These are phyloP conservation scores for Asterella californica DNA, from an alignment of 225 moss, liverwort and hornwort genomes.

Conservation along the genomic window DNA sequence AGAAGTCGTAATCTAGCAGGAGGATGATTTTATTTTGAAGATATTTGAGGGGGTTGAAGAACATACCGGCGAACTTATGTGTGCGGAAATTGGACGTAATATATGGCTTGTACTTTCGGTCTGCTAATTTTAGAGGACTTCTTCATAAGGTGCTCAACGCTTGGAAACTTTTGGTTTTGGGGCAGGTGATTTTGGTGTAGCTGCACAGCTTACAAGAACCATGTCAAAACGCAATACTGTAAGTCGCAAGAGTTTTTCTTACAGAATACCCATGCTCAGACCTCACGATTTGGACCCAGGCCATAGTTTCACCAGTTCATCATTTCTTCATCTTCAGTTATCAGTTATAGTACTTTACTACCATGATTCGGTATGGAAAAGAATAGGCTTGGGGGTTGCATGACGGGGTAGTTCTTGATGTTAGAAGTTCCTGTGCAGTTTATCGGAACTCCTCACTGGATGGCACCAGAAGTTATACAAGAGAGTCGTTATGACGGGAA, in stretches of 20 bases:
- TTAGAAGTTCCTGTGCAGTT: constrained; percentile 37
- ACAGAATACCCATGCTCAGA: not conserved
- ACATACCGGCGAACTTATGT: too few relatives aligned
- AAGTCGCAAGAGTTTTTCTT: not conserved
- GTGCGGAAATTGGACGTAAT: too few relatives aligned
- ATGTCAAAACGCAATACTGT: constrained; percentile 97
- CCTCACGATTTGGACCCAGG: not conserved
- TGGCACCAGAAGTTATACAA: constrained; percentile 99
- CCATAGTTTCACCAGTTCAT: not conserved
- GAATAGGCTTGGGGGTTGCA: not conserved
- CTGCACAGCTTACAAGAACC: constrained; percentile 94
- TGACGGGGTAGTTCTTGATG: not conserved
- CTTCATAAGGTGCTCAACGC: not conserved
- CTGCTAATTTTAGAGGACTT: not conserved
- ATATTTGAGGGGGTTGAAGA: too few relatives aligned
- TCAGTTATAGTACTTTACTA: not conserved
- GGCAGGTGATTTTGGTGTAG: constrained; percentile 87
- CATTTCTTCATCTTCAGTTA: not conserved
- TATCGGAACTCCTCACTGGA: constrained; percentile 99
- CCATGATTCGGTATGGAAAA: not conserved
- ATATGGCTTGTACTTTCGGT: not conserved
- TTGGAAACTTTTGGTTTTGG: not conserved
- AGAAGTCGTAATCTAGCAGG: too few relatives aligned
- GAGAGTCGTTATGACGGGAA: constrained; percentile 99
- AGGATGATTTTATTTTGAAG: too few relatives aligned